Percentiles rank a stretch among this genome's conserved stretches.
Conservation (phyloP, 768 basidiomycete genomes). For the Tephrocybe sp. region DNA sequence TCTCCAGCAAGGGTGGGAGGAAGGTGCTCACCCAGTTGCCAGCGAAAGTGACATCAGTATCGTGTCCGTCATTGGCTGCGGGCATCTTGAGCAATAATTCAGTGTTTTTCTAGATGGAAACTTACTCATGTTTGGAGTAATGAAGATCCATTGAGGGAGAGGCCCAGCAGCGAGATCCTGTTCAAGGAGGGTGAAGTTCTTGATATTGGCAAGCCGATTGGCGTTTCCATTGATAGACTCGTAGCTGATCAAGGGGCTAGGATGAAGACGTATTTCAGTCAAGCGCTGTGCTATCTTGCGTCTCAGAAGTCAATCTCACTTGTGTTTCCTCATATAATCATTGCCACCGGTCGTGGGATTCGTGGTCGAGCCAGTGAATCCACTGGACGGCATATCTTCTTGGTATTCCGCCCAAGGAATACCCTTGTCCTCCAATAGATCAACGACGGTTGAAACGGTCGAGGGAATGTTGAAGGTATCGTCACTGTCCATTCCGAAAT, state of each 20-base stretch:
- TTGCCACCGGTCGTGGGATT: conserved; percentile 19
- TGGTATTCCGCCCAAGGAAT: conserved; percentile 62
- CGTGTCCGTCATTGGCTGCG: conserved; percentile 51
- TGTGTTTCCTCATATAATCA: conserved; percentile 29
- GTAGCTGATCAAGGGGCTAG: conserved; percentile 16
- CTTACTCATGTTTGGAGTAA: conserved; percentile 49
- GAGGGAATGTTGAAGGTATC: conserved; percentile 30
- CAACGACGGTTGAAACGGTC: conserved; percentile 56
- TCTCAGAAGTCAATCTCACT: conserved; percentile 17
- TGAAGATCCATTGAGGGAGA: conserved; percentile 50
- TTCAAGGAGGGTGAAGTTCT: conserved; percentile 61
- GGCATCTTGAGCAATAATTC: not conserved
- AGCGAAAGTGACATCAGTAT: conserved; percentile 50
- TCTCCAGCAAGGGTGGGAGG: conserved; percentile 46
- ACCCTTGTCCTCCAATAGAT: conserved; percentile 54
- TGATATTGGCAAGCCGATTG: conserved; percentile 21
- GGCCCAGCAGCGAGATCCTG: conserved; percentile 42
- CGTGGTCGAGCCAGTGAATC: conserved; percentile 35
- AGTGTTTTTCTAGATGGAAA: conserved; percentile 6
- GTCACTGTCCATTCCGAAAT: conserved; percentile 41
- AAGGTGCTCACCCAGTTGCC: conserved; percentile 45
- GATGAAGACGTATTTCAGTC: not conserved
- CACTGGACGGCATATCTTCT: conserved; percentile 53
- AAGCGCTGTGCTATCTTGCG: not conserved
- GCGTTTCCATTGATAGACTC: conserved; percentile 8